Evolutionary conservation across 495 filamentous ascomycete species (phyloP).

Genomic region (Aspergillus biplanus): DNA sequence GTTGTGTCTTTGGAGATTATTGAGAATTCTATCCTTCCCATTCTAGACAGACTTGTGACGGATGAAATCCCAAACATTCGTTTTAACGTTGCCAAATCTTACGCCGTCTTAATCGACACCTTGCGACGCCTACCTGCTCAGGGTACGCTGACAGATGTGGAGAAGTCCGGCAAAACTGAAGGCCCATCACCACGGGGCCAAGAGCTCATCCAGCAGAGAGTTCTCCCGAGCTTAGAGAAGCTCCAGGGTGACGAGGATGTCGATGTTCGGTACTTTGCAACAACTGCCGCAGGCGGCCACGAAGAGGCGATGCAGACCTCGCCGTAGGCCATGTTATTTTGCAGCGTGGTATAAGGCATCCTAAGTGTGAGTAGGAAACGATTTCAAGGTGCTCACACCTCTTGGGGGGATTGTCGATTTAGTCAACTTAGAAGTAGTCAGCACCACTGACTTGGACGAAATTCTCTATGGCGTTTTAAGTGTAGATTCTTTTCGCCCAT

Average conservation of each 20-base stretch:
- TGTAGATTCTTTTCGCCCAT: slow-evolving; percentile 45
- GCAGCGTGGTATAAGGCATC: slow-evolving; percentile 13
- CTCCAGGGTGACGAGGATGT: slow-evolving; percentile 95
- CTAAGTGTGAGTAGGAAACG: slow-evolving; percentile 25
- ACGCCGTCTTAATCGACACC: slow-evolving; percentile 83
- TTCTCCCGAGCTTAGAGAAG: slow-evolving; percentile 91
- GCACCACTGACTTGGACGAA: slow-evolving; percentile 41
- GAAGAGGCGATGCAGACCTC: slow-evolving; percentile 56
- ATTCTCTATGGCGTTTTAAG: slow-evolving; percentile 48
- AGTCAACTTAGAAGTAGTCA: slow-evolving; percentile 47
- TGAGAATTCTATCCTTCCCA: slow-evolving; percentile 89
- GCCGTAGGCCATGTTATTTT: slow-evolving; percentile 34
- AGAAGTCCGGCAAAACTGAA: slow-evolving; percentile 69
- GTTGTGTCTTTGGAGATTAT: slow-evolving; percentile 92
- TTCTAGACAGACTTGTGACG: slow-evolving; percentile 87
- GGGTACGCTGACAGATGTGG: slow-evolving; percentile 80
- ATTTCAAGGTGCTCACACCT: slow-evolving; percentile 26
- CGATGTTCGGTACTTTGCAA: slow-evolving; percentile 95
- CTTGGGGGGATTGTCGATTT: slow-evolving; percentile 31
- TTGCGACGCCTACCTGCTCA: slow-evolving; percentile 86
- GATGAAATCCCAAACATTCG: slow-evolving; percentile 99
- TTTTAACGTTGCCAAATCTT: slow-evolving; percentile 99
- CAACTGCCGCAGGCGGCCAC: slow-evolving; percentile 59
- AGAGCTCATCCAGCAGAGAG: slow-evolving; percentile 82
- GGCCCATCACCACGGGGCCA: slow-evolving; percentile 72